These are phyloP conservation scores for Penicillium daleae DNA, from an alignment of 495 filamentous ascomycete species.

Conservation along the genomic window DNA sequence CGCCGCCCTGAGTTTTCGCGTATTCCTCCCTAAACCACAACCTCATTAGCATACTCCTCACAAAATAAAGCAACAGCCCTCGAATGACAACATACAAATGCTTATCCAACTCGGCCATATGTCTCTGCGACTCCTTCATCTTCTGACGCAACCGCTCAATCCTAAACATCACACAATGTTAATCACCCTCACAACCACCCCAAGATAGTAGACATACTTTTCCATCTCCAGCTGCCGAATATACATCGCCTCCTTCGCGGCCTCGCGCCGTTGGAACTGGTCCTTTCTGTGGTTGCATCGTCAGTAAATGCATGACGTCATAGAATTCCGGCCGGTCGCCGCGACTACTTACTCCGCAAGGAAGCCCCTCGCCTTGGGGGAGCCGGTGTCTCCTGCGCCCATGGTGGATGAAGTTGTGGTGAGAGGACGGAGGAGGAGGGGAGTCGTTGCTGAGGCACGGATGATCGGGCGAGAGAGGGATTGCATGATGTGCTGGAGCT, in stretches of 20 bases:
- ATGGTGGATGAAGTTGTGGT: conserved; percentile 59
- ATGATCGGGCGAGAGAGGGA: conserved; percentile 54
- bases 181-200: background rate
- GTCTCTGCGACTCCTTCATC: conserved; percentile 70
- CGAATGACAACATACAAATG: conserved; percentile 62
- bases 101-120: conserved; percentile 76
- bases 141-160: conserved; percentile 67
- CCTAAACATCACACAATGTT: conserved; percentile 28
- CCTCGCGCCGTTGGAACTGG: conserved; percentile 83
- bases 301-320: conserved; percentile 31
- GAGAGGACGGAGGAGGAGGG: conserved; percentile 54
- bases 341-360: conserved; percentile 43
- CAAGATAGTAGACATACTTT: conserved; percentile 53
- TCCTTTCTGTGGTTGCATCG: conserved; percentile 57
- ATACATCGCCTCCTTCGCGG: conserved; percentile 75
- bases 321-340: conserved; percentile 6
- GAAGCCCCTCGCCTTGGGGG: conserved; percentile 51
- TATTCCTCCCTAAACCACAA: conserved; percentile 62
- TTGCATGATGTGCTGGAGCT: conserved; percentile 22
- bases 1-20: conserved; percentile 66
- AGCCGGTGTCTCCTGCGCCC: conserved; percentile 64
- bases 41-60: background rate
- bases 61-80: background rate
- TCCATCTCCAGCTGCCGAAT: conserved; percentile 76
- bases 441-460: conserved; percentile 32